phyloP scores from a whole-genome alignment of 176 grass and related monocot species.

The Melocanna baccifera region DNA sequence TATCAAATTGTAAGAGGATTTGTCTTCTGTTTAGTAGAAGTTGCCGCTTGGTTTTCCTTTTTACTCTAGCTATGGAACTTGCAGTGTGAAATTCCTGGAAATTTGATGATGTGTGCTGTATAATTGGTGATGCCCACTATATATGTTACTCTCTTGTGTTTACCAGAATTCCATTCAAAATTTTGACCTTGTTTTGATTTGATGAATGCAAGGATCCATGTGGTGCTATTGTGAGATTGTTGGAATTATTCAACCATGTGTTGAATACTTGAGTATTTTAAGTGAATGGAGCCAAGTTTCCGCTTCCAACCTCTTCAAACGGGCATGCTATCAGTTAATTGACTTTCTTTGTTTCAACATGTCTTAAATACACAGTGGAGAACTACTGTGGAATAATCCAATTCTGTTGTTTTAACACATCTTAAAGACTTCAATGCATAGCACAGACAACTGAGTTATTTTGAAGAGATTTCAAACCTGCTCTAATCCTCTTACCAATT shows the following conservation, averaged over 20 bases:
- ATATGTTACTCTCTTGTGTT: background rate
- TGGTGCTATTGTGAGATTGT: background rate
- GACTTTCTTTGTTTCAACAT: background rate
- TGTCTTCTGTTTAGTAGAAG: background rate
- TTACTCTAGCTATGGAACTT: background rate
- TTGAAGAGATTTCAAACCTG: background rate
- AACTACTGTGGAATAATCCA: background rate
- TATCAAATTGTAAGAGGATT: background rate
- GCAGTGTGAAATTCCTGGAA: background rate
- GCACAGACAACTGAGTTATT: background rate
- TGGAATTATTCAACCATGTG: constrained; percentile 6
- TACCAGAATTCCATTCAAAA: background rate
- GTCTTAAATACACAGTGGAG: background rate
- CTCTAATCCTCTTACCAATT: background rate
- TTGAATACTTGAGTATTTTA: constrained; percentile 6
- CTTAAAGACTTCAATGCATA: background rate
- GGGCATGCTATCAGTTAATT: background rate
- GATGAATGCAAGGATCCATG: background rate
- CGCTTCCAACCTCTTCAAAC: background rate
- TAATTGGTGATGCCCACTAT: background rate
- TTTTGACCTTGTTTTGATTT: constrained; percentile 1
- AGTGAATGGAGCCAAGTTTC: background rate
- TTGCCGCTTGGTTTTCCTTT: background rate
- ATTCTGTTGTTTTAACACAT: background rate
- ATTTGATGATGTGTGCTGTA: background rate